Evolutionary conservation across 2,329 filamentous ascomycete species (phyloP).

Genomic region (Epichloe amarillans): DNA sequence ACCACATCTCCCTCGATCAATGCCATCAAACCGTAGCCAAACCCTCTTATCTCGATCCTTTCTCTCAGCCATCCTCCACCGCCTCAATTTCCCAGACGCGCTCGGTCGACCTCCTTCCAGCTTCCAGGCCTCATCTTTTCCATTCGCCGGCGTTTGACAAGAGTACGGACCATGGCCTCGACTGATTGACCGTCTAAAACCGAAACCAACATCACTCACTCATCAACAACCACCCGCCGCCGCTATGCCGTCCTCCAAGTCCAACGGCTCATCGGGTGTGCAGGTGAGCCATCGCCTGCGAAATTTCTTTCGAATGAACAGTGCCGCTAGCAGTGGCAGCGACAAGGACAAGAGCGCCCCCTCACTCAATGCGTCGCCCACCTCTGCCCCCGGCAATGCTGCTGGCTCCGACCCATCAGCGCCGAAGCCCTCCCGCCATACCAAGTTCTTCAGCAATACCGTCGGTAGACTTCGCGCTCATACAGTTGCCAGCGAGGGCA

Average conservation of each 20-base stretch:
- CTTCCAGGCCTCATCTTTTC: neutral
- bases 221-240: neutral
- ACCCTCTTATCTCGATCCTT: too few species aligned
- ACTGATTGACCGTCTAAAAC: constrained; percentile 17
- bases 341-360: constrained; percentile 20
- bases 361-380: neutral
- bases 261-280: constrained; percentile 33
- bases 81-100: neutral
- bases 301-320: constrained; percentile 60
- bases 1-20: neutral
- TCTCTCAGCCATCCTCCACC: neutral
- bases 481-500: constrained; percentile 86
- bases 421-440: constrained; percentile 62
- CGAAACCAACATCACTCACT: neutral
- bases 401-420: constrained; percentile 7
- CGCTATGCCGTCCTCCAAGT: constrained; percentile 40
- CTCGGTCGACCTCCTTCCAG: neutral
- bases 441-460: constrained; percentile 73
- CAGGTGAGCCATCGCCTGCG: constrained; percentile 56
- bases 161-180: constrained; percentile 25
- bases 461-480: constrained; percentile 79
- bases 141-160: neutral
- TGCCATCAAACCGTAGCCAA: neutral
- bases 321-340: constrained; percentile 23
- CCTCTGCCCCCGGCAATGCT: constrained; percentile 8